phyloP scores from a whole-genome alignment of 495 filamentous ascomycete species.

The Polyplosphaeria fusca region DNA sequence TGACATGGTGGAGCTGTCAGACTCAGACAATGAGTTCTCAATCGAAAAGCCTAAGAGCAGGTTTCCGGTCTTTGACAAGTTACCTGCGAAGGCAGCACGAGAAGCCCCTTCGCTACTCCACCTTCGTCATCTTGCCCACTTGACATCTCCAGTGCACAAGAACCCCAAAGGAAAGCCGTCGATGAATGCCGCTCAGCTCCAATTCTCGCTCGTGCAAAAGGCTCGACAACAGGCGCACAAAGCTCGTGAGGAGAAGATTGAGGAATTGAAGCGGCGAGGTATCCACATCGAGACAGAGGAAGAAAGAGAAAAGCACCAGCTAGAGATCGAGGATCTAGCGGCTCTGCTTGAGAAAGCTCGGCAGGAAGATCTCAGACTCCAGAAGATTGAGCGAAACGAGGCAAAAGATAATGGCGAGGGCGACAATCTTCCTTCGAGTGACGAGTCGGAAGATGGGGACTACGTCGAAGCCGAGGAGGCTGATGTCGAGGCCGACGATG shows the following conservation, averaged over 20 bases:
- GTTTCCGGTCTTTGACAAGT: slow-evolving; percentile 65
- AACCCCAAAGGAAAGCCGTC: slow-evolving; percentile 42
- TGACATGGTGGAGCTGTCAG: slow-evolving; percentile 38
- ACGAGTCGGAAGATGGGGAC: slow-evolving; percentile 61
- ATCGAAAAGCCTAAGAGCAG: slow-evolving; percentile 47
- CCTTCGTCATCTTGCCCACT: slow-evolving; percentile 69
- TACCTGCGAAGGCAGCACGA: slow-evolving; percentile 55
- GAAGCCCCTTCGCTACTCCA: slow-evolving; percentile 64
- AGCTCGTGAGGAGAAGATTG: slow-evolving; percentile 75
- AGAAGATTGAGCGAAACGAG: slow-evolving; percentile 67
- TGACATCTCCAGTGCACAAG: slow-evolving; percentile 62
- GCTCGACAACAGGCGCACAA: slow-evolving; percentile 75
- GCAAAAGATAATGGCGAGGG: slow-evolving; percentile 60
- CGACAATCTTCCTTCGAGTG: slow-evolving; percentile 51
- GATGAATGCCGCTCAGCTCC: slow-evolving; percentile 68
- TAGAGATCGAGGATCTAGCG: slow-evolving; percentile 80
- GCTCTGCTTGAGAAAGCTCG: slow-evolving; percentile 80
- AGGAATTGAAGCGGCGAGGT: slow-evolving; percentile 72
- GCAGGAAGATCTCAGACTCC: slow-evolving; percentile 74
- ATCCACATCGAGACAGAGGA: slow-evolving; percentile 81
- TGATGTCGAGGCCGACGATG: slow-evolving; percentile 43
- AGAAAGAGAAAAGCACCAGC: slow-evolving; percentile 74
- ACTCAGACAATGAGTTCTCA: slow-evolving; percentile 68
- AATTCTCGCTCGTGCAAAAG: slow-evolving; percentile 61
- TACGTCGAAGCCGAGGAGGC: slow-evolving; percentile 55